Evolutionary conservation across 176 grass and related monocot species (phyloP).

Genomic region (Microstegium vimineum): DNA sequence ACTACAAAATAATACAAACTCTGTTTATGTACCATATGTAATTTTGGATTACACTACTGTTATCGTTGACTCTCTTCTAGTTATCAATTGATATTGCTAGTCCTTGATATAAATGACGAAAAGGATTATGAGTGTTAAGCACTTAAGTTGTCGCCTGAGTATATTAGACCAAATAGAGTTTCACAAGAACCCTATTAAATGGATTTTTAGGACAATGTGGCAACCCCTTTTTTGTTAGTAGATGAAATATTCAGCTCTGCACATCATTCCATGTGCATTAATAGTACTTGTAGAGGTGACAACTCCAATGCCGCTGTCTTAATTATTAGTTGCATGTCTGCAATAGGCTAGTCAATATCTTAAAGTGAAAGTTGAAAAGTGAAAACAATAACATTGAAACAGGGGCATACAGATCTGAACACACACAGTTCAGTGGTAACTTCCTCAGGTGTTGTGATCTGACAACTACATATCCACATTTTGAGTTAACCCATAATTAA

Average conservation of each 20-base stretch:
- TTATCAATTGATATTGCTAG: background rate
- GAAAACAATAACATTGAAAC: conserved; percentile 1
- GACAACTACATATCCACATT: background rate
- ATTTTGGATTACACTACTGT: background rate
- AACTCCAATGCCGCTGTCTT: too few relatives aligned
- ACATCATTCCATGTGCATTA: too few relatives aligned
- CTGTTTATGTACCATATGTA: background rate
- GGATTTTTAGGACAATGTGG: too few relatives aligned
- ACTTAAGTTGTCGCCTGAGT: too few relatives aligned
- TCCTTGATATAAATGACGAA: background rate
- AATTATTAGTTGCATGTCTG: too few relatives aligned
- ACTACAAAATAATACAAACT: background rate
- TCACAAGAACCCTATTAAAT: too few relatives aligned
- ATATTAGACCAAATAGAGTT: too few relatives aligned
- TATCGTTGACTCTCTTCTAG: background rate
- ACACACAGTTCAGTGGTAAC: background rate
- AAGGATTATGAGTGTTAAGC: background rate
- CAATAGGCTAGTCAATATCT: background rate
- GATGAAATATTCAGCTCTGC: too few relatives aligned
- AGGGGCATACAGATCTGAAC: background rate
- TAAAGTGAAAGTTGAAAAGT: background rate
- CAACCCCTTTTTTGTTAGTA: too few relatives aligned
- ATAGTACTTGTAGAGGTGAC: too few relatives aligned
- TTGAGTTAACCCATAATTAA: background rate
- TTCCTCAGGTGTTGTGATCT: background rate